These are phyloP conservation scores for Eleusine indica DNA, from an alignment of 176 grass and related monocot species.

Conservation along the genomic window DNA sequence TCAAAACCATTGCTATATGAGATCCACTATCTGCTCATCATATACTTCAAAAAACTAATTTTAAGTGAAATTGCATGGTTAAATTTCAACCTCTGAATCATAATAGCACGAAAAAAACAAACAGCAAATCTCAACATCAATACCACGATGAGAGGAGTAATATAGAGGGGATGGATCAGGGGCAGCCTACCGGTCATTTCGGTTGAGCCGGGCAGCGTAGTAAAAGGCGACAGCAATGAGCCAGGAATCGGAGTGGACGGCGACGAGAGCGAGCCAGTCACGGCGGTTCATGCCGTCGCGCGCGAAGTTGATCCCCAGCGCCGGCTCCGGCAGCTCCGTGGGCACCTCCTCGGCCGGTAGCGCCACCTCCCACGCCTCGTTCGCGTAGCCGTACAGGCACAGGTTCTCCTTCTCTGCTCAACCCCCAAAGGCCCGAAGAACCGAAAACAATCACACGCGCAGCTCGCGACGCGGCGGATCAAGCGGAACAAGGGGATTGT, in stretches of 20 bases:
- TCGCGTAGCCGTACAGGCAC: conserved; percentile 70
- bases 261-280: conserved; percentile 77
- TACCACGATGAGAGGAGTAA: neutral
- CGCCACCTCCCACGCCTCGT: conserved; percentile 70
- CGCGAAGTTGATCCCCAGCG: conserved; percentile 84
- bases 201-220: conserved; percentile 54
- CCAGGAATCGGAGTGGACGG: conserved; percentile 82
- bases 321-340: conserved; percentile 77
- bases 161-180: neutral
- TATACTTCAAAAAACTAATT: neutral
- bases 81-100: neutral
- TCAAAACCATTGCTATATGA: neutral
- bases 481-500: conserved; percentile 16
- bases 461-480: too few relatives aligned
- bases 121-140: neutral
- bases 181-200: conserved; percentile 54
- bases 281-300: conserved; percentile 76
- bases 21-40: neutral
- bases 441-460: neutral
- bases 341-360: conserved; percentile 85
- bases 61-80: neutral
- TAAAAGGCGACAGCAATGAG: conserved; percentile 72
- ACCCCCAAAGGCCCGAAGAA: conserved; percentile 25
- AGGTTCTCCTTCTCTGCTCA: conserved; percentile 72
- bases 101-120: neutral